phyloP scores from a whole-genome alignment of 768 basidiomycete species.

The Trametes maxima region DNA sequence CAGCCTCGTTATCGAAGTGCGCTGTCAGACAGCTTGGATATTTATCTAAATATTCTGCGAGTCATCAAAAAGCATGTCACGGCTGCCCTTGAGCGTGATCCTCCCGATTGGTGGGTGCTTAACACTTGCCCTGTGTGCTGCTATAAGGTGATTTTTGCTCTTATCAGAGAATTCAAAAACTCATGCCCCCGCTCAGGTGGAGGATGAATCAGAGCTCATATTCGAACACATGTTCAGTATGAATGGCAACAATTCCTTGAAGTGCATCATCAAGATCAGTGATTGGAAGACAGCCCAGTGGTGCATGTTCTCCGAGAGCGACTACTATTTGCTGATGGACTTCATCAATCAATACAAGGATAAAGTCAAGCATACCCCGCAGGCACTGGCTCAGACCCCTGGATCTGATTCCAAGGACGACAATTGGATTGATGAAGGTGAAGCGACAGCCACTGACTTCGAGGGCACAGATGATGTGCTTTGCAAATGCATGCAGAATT shows the following conservation, averaged over 20 bases:
- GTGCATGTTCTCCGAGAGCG: background rate
- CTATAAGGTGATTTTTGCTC: constrained; percentile 14
- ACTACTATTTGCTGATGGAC: constrained; percentile 5
- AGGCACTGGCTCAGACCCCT: constrained; percentile 2
- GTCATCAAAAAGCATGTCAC: constrained; percentile 18
- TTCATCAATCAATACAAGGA: constrained; percentile 27
- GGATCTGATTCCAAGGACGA: background rate
- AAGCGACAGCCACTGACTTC: background rate
- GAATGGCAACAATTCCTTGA: constrained; percentile 27
- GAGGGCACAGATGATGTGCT: background rate
- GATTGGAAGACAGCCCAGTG: background rate
- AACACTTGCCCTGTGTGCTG: constrained; percentile 33
- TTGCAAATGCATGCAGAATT: constrained; percentile 18
- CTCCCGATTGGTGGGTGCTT: constrained; percentile 28
- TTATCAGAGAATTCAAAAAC: too few species aligned
- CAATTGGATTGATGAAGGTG: background rate
- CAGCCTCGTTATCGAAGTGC: too few species aligned
- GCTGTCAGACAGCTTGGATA: background rate
- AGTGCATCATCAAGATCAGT: constrained; percentile 7
- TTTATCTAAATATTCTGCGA: background rate
- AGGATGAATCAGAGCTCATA: constrained; percentile 5
- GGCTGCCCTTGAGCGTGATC: constrained; percentile 20
- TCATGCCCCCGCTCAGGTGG: constrained; percentile 5
- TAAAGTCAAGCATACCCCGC: constrained; percentile 9
- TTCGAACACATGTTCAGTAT: constrained; percentile 22